These are phyloP conservation scores for Metschnikowia kunwiensis DNA, from an alignment of 805 yeast genomes.

Conservation along the genomic window DNA sequence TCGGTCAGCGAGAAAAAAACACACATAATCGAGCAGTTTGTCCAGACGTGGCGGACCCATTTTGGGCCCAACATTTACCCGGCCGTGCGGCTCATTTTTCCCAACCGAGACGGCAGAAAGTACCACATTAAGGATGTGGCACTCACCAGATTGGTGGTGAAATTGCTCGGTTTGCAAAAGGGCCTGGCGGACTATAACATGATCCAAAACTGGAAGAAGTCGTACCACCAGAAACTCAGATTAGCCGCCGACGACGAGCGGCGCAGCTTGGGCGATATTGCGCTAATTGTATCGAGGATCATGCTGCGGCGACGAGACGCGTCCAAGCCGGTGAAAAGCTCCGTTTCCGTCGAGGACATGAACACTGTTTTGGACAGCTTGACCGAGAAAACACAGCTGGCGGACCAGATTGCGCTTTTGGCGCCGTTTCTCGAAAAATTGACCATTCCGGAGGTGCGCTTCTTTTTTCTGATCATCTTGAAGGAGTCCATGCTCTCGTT, in stretches of 20 bases:
- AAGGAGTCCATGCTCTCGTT: constrained; percentile 58
- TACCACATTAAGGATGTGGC: constrained; percentile 64
- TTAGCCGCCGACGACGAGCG: constrained; percentile 44
- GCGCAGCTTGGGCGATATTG: constrained; percentile 31
- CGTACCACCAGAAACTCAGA: constrained; percentile 32
- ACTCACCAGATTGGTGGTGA: constrained; percentile 46
- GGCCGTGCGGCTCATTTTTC: constrained; percentile 57
- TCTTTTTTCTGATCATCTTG: constrained; percentile 65
- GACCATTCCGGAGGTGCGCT: constrained; percentile 61
- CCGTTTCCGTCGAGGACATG: constrained; percentile 29
- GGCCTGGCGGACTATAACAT: constrained; percentile 55
- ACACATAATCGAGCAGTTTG: constrained; percentile 24
- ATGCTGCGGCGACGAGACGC: constrained; percentile 52
- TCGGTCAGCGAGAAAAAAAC: constrained; percentile 18
- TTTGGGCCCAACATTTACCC: constrained; percentile 58
- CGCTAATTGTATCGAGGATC: constrained; percentile 49
- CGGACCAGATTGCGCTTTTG: constrained; percentile 44
- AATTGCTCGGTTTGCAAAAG: constrained; percentile 56
- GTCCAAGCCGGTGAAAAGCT: constrained; percentile 28
- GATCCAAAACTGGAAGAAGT: constrained; percentile 36
- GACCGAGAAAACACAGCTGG: constrained; percentile 23
- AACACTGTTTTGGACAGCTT: constrained; percentile 31
- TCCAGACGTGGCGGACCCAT: constrained; percentile 33
- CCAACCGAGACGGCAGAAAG: constrained; percentile 59
- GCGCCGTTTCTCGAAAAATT: constrained; percentile 49